Evolutionary conservation across 345 rosid species (phyloP), one percentile per base, ranked within the genome.

Genomic region (Hypericum androsaemum): DNA sequence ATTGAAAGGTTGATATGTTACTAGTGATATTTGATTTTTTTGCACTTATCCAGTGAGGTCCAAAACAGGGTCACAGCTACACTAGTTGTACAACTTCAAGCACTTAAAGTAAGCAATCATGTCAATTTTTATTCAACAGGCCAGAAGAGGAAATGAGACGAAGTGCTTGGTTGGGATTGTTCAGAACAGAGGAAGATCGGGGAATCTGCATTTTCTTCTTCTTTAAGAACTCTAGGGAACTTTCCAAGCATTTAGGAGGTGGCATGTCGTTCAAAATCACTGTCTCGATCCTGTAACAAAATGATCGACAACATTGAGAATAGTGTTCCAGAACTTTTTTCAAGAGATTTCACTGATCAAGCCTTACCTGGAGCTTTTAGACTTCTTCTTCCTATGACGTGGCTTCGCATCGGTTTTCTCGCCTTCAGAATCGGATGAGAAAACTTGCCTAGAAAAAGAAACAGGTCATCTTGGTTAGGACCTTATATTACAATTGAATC

Each of bases 161-260:
- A 15, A 84, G 77, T 43, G 95, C 98, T 71, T 81, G 94, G 74
- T 71, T 69, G 8, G 95, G 65, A 58, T 88, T 83, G 63, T 77
- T 74, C 74, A 92, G 67, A 61, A 81, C 77, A 1, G 88, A 62
- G 39, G 81, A 61, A n/a, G 95, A 92, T 61, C 99, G 73, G 1
- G 85, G 53, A 55, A 88, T 82, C 74, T 73, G 85, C 73, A 76
- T 76, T 70, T 76, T 92, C 75, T 82, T 80, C 59, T 70, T 78
- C 74, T 80, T 92, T 72, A 92, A 75, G 69, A 92, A 92, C 43
- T 85, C 90, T 75, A 86, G 56, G 13, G 85, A 81, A 54, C 14
- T 79, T 58, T 80, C 79, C 64, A 80, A 62, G 69, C 97, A 92
- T 52, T 37, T 77, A 6, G 94, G 81, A 37, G 86, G 87, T 8